phyloP scores from a whole-genome alignment of 768 basidiomycete genomes.

The Mycena haematopus region DNA sequence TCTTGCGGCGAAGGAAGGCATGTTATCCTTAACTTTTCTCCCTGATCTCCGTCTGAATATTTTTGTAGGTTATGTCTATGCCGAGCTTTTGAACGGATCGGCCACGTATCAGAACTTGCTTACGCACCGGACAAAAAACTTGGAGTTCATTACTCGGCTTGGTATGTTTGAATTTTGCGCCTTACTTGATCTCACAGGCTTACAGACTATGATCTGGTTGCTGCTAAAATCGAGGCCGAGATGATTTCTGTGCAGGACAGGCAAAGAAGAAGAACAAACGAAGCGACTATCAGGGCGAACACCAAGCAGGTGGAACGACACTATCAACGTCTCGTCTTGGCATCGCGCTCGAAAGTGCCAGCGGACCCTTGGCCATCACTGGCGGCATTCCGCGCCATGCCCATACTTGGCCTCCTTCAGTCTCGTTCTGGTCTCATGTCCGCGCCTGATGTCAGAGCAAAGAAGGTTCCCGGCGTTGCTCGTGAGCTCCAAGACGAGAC shows the following conservation, averaged over 20 bases:
- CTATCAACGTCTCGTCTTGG: slow-evolving; percentile 21
- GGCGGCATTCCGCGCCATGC: slow-evolving; percentile 25
- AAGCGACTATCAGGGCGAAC: slow-evolving; percentile 16
- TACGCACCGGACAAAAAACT: slow-evolving; percentile 41
- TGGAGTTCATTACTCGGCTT: slow-evolving; percentile 43
- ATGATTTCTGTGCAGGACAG: slow-evolving; percentile 17
- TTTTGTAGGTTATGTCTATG: slow-evolving; percentile 40
- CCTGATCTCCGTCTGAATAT: background rate
- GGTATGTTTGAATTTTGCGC: slow-evolving; percentile 41
- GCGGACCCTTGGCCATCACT: slow-evolving; percentile 18
- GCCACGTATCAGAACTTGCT: slow-evolving; percentile 48
- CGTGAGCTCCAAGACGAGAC: slow-evolving; percentile 36
- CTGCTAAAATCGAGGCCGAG: slow-evolving; percentile 23
- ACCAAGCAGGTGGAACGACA: slow-evolving; percentile 23
- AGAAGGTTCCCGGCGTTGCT: slow-evolving; percentile 27
- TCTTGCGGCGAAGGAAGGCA: slow-evolving; percentile 27
- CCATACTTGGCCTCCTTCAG: slow-evolving; percentile 25
- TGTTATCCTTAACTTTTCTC: background rate
- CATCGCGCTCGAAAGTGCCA: slow-evolving; percentile 5
- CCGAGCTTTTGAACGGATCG: slow-evolving; percentile 46
- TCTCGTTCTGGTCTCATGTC: slow-evolving; percentile 35
- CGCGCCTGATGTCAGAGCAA: slow-evolving; percentile 31
- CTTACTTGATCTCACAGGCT: background rate
- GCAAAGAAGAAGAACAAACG: slow-evolving; percentile 2
- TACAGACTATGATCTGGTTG: slow-evolving; percentile 39